Percentiles rank a stretch among this genome's conserved stretches.
These are phyloP conservation scores for Aspergillus clavatus DNA, from an alignment of 2,329 filamentous ascomycete genomes.

Conservation along the genomic window DNA sequence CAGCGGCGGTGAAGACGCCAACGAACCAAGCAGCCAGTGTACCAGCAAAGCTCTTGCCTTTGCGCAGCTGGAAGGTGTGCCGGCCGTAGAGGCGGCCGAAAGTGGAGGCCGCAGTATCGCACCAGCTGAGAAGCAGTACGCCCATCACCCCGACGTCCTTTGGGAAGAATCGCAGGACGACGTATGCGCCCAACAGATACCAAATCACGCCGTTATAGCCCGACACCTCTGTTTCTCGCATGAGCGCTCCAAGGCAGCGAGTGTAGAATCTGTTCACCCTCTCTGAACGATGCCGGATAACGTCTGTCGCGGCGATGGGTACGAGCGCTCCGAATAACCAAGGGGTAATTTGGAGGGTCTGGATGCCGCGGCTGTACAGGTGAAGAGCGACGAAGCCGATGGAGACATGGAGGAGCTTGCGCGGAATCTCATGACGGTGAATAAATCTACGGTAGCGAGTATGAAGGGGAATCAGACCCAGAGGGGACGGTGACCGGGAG, in stretches of 20 bases:
- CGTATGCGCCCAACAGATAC: conserved; percentile 87
- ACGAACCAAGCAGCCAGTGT: conserved; percentile 77
- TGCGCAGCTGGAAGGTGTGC: conserved; percentile 78
- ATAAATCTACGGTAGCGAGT: conserved; percentile 85
- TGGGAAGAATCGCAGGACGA: conserved; percentile 78
- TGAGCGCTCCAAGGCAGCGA: conserved; percentile 75
- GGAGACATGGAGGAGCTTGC: conserved; percentile 88
- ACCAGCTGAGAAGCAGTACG: conserved; percentile 91
- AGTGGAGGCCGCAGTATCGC: conserved; percentile 92
- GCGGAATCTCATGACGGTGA: conserved; percentile 93
- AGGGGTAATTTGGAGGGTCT: conserved; percentile 73
- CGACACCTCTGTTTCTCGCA: conserved; percentile 92
- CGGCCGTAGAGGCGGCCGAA: conserved; percentile 85
- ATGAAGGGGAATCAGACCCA: conserved; percentile 93
- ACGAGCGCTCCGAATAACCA: conserved; percentile 75
- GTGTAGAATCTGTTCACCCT: conserved; percentile 86
- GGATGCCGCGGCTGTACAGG: conserved; percentile 75
- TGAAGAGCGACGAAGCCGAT: conserved; percentile 91
- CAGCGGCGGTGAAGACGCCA: conserved; percentile 73
- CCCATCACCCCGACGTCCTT: conserved; percentile 91
- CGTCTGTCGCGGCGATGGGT: conserved; percentile 76
- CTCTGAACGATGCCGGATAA: conserved; percentile 75
- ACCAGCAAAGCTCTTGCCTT: conserved; percentile 87
- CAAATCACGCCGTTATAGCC: conserved; percentile 97
- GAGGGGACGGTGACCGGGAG: conserved; percentile 84